Base-by-base conservation (phyloP, 148 eudicot genomes). In the Vaccinium macrocarpon region DNA sequence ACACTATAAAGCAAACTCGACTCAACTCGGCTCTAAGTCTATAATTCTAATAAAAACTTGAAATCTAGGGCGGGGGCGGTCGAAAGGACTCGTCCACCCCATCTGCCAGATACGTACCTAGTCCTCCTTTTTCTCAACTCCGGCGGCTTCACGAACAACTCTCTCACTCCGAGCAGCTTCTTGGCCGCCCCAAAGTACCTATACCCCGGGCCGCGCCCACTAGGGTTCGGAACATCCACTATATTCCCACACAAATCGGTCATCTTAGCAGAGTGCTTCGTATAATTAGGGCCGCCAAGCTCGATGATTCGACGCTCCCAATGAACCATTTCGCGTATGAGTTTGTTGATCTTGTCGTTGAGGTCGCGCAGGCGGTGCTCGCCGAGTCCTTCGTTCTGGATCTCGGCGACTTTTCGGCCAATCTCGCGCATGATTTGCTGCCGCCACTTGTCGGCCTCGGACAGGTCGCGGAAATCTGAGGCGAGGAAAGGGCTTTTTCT, bases 401-500 rank as follows among this genome's bases (percentile, higher is more conserved):
- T 95, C 82, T 95, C 98, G 25, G 98, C 93, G 15, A 95, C 98
- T 85, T 95, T 93, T 0, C 91, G 89, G 14, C 98, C 98, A 57
- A 95, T 95, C 85, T 95, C 98, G 1, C 95, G 89, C 92, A 94
- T 91, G 76, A 95, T 95, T 76, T 95, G 96, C 87, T 95, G 98
- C 12, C 96, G 83, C 98, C 98, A 94, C 78, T 86, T 93, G 91
- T 95, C 98, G 29, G 98, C 98, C 29, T 95, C 98, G 51, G 98
- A 90, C 1, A 95, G 87, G 74, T 95, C 98, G 2, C 98, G 98
- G 85, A 98, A 96, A 82, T 96, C 98, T 1, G 98, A 91, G 9
- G 98, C 98, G 2, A 96, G 78, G 86, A 76, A 94, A 0, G 6
- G 98, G 98, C 66, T 94, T 93, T 90, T 91, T 93, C 83, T 94